Evolutionary conservation across 148 eudicot genomes (phyloP).

Genomic region (Dysphania ambrosioides): DNA sequence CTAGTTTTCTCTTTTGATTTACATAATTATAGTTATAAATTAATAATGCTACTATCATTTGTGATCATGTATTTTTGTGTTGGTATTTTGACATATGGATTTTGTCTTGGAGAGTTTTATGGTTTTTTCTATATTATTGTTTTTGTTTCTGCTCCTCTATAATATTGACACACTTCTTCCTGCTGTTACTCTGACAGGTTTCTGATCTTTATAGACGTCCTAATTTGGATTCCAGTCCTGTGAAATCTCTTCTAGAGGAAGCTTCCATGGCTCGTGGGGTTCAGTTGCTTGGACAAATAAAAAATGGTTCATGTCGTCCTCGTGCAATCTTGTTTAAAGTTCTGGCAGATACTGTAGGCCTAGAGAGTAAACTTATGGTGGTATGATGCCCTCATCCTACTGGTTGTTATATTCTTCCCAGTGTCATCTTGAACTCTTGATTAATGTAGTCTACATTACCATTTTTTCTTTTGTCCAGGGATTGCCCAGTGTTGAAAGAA

Average conservation of each 20-base stretch:
- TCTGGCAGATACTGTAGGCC: constrained; percentile 93
- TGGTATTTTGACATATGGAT: background rate
- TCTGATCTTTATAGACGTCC: constrained; percentile 82
- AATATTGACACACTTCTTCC: background rate
- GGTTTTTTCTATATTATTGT: background rate
- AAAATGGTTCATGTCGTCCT: constrained; percentile 92
- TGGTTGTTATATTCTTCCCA: background rate
- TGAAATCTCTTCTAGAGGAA: constrained; percentile 60
- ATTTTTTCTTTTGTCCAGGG: constrained; percentile 48
- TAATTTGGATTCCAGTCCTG: constrained; percentile 70
- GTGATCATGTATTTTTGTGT: background rate
- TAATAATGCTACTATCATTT: background rate
- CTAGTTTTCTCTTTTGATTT: background rate
- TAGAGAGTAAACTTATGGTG: constrained; percentile 90
- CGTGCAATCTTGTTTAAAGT: constrained; percentile 95
- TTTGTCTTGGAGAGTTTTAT: background rate
- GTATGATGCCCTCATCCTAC: constrained; percentile 41
- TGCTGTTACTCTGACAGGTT: constrained; percentile 43
- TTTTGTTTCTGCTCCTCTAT: background rate
- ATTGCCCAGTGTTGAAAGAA: constrained; percentile 77
- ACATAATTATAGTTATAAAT: background rate
- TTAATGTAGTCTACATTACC: constrained; percentile 11
- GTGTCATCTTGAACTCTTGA: background rate
- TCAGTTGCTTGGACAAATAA: constrained; percentile 93
- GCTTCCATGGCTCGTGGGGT: constrained; percentile 58